phyloP scores from a whole-genome alignment of 306 rosid genomes.

The Sicyos edulis region DNA sequence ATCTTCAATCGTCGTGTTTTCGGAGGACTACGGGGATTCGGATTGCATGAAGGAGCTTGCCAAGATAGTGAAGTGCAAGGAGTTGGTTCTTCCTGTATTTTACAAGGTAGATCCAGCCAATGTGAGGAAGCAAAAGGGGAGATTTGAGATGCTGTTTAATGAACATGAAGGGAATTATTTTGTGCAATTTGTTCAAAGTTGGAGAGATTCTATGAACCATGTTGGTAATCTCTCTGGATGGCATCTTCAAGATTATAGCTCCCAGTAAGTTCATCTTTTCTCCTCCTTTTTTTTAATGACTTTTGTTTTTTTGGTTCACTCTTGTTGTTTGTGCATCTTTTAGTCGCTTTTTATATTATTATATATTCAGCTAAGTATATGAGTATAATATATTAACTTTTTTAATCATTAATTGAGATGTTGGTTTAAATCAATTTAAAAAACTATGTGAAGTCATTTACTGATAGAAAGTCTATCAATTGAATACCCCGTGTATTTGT shows the following conservation, averaged over 20 bases:
- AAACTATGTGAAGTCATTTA: too few relatives aligned
- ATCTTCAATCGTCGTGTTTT: conserved; percentile 1
- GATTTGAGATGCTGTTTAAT: background rate
- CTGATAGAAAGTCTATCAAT: too few relatives aligned
- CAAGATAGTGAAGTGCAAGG: background rate
- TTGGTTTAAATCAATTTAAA: too few relatives aligned
- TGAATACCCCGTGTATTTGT: too few relatives aligned
- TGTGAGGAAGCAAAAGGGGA: conserved; percentile 26
- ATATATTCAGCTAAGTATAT: background rate
- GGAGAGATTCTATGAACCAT: conserved; percentile 32
- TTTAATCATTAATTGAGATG: too few relatives aligned
- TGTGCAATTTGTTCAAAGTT: conserved; percentile 17
- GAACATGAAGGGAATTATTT: background rate
- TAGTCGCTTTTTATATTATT: background rate
- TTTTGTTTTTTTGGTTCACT: background rate
- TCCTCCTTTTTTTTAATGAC: background rate
- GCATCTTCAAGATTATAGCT: background rate
- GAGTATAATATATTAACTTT: too few relatives aligned
- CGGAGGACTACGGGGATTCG: conserved; percentile 7
- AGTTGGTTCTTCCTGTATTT: conserved; percentile 1
- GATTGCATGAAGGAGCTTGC: background rate
- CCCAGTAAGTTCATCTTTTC: background rate
- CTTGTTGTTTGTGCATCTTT: background rate
- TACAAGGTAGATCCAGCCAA: conserved; percentile 14
- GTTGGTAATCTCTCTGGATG: conserved; percentile 3